phyloP scores from a whole-genome alignment of 2,329 filamentous ascomycete species.

The Exophiala lecanii-corni region DNA sequence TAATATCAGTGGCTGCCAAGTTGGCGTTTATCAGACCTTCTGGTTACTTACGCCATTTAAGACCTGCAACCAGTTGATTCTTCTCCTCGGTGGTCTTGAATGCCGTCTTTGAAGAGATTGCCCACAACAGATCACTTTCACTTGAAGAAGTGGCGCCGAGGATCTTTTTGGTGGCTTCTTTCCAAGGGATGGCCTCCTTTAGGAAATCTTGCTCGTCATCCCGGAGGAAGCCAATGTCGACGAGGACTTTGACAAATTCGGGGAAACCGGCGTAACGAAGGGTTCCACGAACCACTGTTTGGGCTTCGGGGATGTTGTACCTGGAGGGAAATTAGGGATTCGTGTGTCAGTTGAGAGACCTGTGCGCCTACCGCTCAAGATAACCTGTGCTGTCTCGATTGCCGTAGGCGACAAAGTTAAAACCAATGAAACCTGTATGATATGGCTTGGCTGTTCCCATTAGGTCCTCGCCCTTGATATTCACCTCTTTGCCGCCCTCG shows the following conservation, averaged over 20 bases:
- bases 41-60: slow-evolving; percentile 58
- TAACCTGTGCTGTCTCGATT: slow-evolving; percentile 88
- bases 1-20: slow-evolving; percentile 3
- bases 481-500: slow-evolving; percentile 69
- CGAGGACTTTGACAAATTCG: slow-evolving; percentile 79
- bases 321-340: background rate
- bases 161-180: slow-evolving; percentile 75
- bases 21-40: background rate
- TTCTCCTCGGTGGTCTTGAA: slow-evolving; percentile 67
- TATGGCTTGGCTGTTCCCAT: slow-evolving; percentile 89
- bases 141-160: slow-evolving; percentile 62
- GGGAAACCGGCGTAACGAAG: slow-evolving; percentile 87
- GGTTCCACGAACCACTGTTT: slow-evolving; percentile 80
- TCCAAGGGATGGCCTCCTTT: slow-evolving; percentile 60
- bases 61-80: slow-evolving; percentile 63
- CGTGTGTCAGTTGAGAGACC: too few relatives aligned
- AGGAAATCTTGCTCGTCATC: slow-evolving; percentile 64
- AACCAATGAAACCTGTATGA: slow-evolving; percentile 62
- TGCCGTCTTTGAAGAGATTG: slow-evolving; percentile 69
- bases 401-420: slow-evolving; percentile 84
- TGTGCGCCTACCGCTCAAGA: slow-evolving; percentile 59
- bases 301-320: slow-evolving; percentile 85
- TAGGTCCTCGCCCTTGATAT: slow-evolving; percentile 62
- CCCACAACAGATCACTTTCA: slow-evolving; percentile 65
- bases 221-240: slow-evolving; percentile 83